Evolutionary conservation across 441 rosid species (phyloP).

Genomic region (Pelargonium fulgidum): DNA sequence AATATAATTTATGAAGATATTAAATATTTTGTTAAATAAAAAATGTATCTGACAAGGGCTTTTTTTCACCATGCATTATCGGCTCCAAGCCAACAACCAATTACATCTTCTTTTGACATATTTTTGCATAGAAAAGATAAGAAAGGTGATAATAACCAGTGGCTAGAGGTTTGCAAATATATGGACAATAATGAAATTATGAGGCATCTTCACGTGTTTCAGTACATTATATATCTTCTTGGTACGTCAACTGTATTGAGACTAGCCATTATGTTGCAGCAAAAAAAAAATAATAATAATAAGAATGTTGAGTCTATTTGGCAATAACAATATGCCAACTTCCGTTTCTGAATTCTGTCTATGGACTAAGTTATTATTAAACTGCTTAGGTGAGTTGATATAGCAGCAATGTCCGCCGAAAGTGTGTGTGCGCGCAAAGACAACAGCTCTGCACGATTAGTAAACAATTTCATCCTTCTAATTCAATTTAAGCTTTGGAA

Average conservation of each 20-base stretch:
- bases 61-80: slow-evolving; percentile 4
- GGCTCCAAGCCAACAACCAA: background rate
- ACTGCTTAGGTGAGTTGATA: background rate
- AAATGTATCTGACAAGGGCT: slow-evolving; percentile 2
- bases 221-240: no score
- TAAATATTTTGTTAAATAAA: background rate
- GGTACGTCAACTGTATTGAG: no score
- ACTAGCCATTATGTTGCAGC: no score
- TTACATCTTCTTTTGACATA: background rate
- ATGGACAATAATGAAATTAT: background rate
- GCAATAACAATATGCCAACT: no score
- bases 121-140: background rate
- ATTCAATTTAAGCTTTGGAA: slow-evolving; percentile 1
- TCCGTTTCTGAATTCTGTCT: background rate
- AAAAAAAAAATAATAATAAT: no score
- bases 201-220: no score
- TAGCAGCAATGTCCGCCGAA: background rate
- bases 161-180: background rate
- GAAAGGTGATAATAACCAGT: no score
- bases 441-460: background rate
- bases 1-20: background rate
- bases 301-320: no score
- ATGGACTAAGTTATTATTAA: background rate
- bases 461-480: background rate
- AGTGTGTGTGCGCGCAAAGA: background rate